phyloP scores from a whole-genome alignment of 176 grass and related monocot genomes.

The Cenchrus fungigraminus region DNA sequence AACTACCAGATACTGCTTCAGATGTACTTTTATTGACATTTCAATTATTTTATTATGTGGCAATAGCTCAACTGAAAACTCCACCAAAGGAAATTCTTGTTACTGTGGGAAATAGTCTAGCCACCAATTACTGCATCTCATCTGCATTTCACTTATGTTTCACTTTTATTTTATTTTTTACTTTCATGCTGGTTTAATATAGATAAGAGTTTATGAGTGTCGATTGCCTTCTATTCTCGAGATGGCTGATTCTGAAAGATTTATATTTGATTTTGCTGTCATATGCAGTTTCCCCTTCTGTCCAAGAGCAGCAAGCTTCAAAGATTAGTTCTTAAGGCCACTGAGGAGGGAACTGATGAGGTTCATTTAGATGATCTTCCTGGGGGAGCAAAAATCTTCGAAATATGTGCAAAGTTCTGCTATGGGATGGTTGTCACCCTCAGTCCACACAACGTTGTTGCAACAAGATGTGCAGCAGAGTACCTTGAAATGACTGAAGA shows the following conservation, averaged over 20 bases:
- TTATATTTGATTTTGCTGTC: constrained; percentile 23
- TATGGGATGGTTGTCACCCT: constrained; percentile 96
- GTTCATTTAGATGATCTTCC: constrained; percentile 68
- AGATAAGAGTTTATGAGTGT: background rate
- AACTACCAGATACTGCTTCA: constrained; percentile 30
- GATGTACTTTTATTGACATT: constrained; percentile 4
- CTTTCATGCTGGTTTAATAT: constrained; percentile 27
- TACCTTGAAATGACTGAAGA: constrained; percentile 95
- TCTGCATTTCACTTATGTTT: background rate
- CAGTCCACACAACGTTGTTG: constrained; percentile 86
- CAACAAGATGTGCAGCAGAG: constrained; percentile 82
- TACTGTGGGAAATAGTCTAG: background rate
- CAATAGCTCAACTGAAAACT: constrained; percentile 18
- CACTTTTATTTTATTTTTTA: background rate
- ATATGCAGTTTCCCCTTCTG: constrained; percentile 88
- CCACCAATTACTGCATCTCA: constrained; percentile 9
- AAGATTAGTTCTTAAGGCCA: constrained; percentile 65
- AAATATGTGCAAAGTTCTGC: constrained; percentile 96
- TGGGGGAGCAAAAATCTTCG: constrained; percentile 82
- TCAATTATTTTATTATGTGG: background rate
- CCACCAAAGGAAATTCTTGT: background rate
- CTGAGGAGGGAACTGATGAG: constrained; percentile 66
- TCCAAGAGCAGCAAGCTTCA: constrained; percentile 90
- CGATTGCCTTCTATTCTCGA: background rate
- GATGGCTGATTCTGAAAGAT: constrained; percentile 10